Evolutionary conservation across 345 rosid species (phyloP), one percentile per base, ranked within the genome.

Genomic region (Eucalyptus sideroxylon): DNA sequence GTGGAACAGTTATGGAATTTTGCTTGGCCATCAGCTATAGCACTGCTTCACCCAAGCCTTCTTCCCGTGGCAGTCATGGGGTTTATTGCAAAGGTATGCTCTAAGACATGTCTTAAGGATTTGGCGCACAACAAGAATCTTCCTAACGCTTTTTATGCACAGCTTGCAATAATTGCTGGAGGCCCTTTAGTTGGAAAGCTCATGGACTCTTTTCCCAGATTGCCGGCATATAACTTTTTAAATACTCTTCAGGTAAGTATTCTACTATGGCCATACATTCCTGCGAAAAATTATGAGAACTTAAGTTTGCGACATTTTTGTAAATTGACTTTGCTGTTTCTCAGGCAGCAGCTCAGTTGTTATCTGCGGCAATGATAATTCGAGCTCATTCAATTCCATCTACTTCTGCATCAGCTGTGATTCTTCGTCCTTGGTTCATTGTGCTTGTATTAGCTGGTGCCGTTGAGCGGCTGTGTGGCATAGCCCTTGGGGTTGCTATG

Each of bases 11-110:
- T 98, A 6, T 97, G 99, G 99, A 96, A 92, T 89, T 98, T 98
- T 90, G 97, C 98, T 87, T 98, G 98, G 99, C 99, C 99, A 7
- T 96, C 98, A 81, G 97, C 99, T 55, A 97, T 98, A 86, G 99
- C 98, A 17, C 86, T 98, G 96, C 95, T 97, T 86, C 96, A 97
- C 93, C 96, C 98, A 23, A 98, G 99, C 93, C 98, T 98, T 91
- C 94, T 96, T 90, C 99, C 99, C 3, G 99, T 98, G 89, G 99
- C 99, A 60, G 94, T 95, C 93, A 93, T 97, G 93, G 97, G 99
- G 56, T 98, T 97, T 87, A 94, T 95, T 88, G 91, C 97, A 31
- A 98, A 98, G 96, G 95, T 98, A 91, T 21, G 30, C 47, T 77
- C 47, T 77, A 49, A 87, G 89, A 44, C 51, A 77, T 82, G n/a